These are phyloP conservation scores for Globisporangium rhizosaccharum DNA, from an alignment of 352 stramenopile species.

Conservation along the genomic window DNA sequence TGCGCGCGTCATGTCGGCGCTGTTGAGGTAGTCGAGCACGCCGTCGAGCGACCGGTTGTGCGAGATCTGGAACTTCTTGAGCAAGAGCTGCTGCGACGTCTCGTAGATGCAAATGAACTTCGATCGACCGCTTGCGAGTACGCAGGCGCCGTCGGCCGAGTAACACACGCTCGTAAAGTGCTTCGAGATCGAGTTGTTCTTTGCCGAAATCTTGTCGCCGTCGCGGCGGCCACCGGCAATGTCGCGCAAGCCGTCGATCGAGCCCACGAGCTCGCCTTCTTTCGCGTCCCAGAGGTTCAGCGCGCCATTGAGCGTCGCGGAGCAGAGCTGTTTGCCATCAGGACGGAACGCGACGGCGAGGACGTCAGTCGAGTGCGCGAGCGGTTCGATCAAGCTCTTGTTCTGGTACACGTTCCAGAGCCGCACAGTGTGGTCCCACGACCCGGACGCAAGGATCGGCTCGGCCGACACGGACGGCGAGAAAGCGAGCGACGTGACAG, in stretches of 20 bases:
- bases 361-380: slow-evolving; percentile 95
- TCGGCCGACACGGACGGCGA: slow-evolving; percentile 69
- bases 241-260: slow-evolving; percentile 96
- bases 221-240: slow-evolving; percentile 91
- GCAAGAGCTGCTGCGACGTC: slow-evolving; percentile 90
- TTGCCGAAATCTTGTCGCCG: slow-evolving; percentile 74
- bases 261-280: slow-evolving; percentile 90
- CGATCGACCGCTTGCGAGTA: slow-evolving; percentile 95
- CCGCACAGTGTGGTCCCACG: slow-evolving; percentile 98
- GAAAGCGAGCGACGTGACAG: slow-evolving; percentile 94
- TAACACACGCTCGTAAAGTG: slow-evolving; percentile 99
- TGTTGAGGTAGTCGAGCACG: slow-evolving; percentile 96
- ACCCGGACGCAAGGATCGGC: slow-evolving; percentile 91
- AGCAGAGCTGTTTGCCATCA: slow-evolving; percentile 96
- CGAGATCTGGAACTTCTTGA: slow-evolving; percentile 99
- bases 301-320: slow-evolving; percentile 93
- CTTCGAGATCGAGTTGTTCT: slow-evolving; percentile 91
- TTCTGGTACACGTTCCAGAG: slow-evolving; percentile 99
- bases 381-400: slow-evolving; percentile 92
- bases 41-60: slow-evolving; percentile 96
- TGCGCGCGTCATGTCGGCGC: slow-evolving; percentile 72
- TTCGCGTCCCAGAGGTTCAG: slow-evolving; percentile 98
- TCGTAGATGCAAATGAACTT: slow-evolving; percentile 99
- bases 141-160: slow-evolving; percentile 95
- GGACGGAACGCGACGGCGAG: slow-evolving; percentile 95